Evolutionary conservation across 345 rosid genomes (phyloP).

Genomic region (Euphorbia pulcherrima): DNA sequence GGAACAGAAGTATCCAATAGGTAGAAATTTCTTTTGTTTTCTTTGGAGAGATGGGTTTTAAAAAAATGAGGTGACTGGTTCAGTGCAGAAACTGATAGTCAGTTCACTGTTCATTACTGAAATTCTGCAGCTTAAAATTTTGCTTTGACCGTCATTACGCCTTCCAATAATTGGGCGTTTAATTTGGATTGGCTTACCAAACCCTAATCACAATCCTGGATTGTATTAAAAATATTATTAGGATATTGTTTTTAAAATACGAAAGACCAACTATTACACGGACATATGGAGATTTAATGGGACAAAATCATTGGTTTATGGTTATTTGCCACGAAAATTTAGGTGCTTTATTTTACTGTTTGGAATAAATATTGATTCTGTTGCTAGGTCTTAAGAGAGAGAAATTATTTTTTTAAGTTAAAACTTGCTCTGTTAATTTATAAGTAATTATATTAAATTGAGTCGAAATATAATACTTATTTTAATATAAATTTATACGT

Average conservation of each 20-base stretch:
- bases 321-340: conserved; percentile 9
- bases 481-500: too few species aligned
- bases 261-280: too few species aligned
- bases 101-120: not conserved
- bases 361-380: conserved; percentile 8
- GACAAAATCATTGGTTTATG: conserved; percentile 25
- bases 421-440: too few species aligned
- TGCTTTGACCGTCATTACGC: conserved; percentile 18
- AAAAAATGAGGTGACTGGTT: not conserved
- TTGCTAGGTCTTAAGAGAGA: conserved; percentile 8
- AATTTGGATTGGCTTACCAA: conserved; percentile 8
- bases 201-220: conserved; percentile 30
- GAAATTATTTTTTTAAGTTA: too few species aligned
- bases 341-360: not conserved
- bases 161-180: conserved; percentile 14
- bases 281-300: not conserved
- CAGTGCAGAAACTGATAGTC: conserved; percentile 7
- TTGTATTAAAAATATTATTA: not conserved
- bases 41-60: conserved; percentile 20
- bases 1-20: conserved; percentile 10
- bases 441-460: too few species aligned
- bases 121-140: not conserved
- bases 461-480: too few species aligned
- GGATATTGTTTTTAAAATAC: too few species aligned
- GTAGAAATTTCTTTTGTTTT: conserved; percentile 14